A percentile compares a stretch with the other conserved stretches of the same genome.
Evolutionary conservation across 768 basidiomycete species (phyloP).

Genomic region (Collybia sp.): DNA sequence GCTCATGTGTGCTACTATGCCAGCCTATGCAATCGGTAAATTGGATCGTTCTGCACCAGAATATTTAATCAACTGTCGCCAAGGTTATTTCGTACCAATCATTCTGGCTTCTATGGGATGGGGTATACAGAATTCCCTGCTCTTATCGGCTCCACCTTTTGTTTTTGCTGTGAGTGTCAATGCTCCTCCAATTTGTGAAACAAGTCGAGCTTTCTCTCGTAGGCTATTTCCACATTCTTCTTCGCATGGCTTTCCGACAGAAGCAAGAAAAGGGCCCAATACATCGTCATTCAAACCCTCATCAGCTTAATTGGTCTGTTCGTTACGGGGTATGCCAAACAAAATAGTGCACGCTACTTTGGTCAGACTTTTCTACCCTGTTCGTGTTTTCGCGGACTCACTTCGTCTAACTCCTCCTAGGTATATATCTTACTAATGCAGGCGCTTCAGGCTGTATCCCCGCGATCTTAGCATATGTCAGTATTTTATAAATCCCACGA

Average conservation of each 20-base stretch:
- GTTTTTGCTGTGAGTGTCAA: conserved; percentile 20
- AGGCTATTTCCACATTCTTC: conserved; percentile 28
- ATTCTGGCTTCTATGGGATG: conserved; percentile 32
- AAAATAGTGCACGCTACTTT: conserved; percentile 25
- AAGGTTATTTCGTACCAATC: conserved; percentile 27
- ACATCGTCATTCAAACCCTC: conserved; percentile 25
- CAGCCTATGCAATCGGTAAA: conserved; percentile 29
- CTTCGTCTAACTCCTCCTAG: conserved; percentile 2
- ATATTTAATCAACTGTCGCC: neutral
- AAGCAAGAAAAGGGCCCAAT: conserved; percentile 25
- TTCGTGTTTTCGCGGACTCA: neutral
- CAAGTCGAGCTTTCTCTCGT: neutral
- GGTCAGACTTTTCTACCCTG: conserved; percentile 9
- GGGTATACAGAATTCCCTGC: conserved; percentile 18
- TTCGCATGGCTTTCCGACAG: conserved; percentile 35
- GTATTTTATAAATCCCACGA: conserved; percentile 7
- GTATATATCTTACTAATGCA: conserved; percentile 26
- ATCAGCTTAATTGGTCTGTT: conserved; percentile 27
- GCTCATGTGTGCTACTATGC: conserved; percentile 32
- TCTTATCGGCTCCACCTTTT: conserved; percentile 31
- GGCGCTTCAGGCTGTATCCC: conserved; percentile 32
- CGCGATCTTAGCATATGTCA: conserved; percentile 32
- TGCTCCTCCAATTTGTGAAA: neutral
- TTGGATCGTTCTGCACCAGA: neutral
- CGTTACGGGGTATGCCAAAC: conserved; percentile 22